Percentiles rank a stretch among this genome's conserved stretches.
phyloP scores from a whole-genome alignment of 176 grass and related monocot species.

The Urochloa ruziziensis region DNA sequence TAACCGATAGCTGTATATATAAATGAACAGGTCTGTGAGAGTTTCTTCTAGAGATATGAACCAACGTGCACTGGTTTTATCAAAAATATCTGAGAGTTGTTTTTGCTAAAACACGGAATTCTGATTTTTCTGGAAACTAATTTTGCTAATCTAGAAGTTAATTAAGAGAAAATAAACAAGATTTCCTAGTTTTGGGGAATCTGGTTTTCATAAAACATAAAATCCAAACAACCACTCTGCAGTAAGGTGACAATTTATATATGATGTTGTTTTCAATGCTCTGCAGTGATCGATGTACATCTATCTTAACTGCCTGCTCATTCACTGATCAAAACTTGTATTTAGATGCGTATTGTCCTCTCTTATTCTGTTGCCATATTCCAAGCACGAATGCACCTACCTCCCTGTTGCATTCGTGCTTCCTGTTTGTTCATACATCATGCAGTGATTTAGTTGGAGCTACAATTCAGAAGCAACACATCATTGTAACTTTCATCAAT shows the following conservation, averaged over 20 bases:
- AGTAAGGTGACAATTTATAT: neutral
- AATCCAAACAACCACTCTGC: no score
- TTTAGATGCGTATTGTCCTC: neutral
- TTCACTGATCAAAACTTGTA: neutral
- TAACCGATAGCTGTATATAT: no score
- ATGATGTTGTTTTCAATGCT: neutral
- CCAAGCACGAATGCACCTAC: neutral
- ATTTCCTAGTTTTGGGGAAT: no score
- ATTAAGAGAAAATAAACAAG: no score
- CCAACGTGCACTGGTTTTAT: no score
- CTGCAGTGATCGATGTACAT: neutral
- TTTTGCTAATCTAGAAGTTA: no score
- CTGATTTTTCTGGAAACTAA: no score
- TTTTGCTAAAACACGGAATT: no score
- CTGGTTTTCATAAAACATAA: no score
- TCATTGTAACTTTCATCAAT: neutral
- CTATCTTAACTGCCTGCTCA: neutral
- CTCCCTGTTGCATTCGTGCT: neutral
- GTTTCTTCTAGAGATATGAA: no score
- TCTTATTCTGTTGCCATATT: slow-evolving; percentile 3
- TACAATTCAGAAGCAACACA: slow-evolving; percentile 12
- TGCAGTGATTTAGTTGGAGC: neutral
- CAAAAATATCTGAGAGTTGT: no score
- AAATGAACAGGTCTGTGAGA: no score
- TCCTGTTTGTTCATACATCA: neutral